Conservation (phyloP, 2,329 filamentous ascomycete genomes). For the Bipolaris victoriae region DNA sequence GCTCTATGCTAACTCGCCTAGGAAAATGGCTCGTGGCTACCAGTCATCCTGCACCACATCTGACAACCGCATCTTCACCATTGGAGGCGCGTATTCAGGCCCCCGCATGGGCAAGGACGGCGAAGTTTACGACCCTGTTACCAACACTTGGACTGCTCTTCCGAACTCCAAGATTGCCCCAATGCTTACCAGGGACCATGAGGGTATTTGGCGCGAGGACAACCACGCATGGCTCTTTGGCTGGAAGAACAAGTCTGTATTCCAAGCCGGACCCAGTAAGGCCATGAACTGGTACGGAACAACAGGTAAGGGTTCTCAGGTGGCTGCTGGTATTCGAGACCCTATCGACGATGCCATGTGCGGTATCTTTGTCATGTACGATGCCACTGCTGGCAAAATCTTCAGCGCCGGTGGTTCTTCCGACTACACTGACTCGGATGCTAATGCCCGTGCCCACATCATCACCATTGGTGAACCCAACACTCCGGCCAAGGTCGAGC, state of each 20-base stretch:
- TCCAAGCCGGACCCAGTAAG: conserved; percentile 33
- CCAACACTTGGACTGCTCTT: conserved; percentile 30
- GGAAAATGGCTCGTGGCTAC: conserved; percentile 34
- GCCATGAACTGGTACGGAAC: conserved; percentile 39
- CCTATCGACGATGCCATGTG: conserved; percentile 31
- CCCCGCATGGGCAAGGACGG: conserved; percentile 31
- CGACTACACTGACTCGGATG: conserved; percentile 31
- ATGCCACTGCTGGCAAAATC: conserved; percentile 32
- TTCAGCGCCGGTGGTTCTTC: conserved; percentile 32
- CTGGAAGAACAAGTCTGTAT: conserved; percentile 29
- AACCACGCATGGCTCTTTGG: conserved; percentile 35
- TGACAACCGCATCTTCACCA: conserved; percentile 33
- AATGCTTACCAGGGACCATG: conserved; percentile 30
- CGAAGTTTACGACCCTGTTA: conserved; percentile 29
- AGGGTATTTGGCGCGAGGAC: conserved; percentile 34
- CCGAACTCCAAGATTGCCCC: conserved; percentile 24
- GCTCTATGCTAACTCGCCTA: not conserved
- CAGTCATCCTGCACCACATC: conserved; percentile 29
- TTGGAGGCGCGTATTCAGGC: conserved; percentile 36
- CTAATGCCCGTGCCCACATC: conserved; percentile 30
- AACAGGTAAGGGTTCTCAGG: conserved; percentile 24
- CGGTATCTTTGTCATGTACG: conserved; percentile 35
- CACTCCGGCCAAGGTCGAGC: conserved; percentile 26
- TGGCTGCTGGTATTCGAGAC: conserved; percentile 29
- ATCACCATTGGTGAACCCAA: conserved; percentile 30